A percentile compares a stretch with the other conserved stretches of the same genome.
phyloP scores from a whole-genome alignment of 352 stramenopile species.

The Phytophthora lateralis region DNA sequence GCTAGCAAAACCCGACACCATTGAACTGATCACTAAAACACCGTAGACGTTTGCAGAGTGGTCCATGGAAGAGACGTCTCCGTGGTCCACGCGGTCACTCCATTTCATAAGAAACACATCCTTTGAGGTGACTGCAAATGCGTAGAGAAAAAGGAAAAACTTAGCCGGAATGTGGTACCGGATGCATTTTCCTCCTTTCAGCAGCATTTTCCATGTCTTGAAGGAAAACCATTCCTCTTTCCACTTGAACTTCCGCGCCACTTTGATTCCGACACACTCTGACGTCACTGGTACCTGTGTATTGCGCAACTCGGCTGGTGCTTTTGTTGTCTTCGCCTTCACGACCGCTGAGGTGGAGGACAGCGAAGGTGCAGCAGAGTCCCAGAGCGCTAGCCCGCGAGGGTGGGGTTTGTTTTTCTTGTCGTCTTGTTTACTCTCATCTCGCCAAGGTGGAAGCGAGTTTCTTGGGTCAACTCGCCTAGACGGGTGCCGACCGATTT shows the following conservation, averaged over 20 bases:
- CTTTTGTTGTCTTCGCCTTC: conserved; percentile 12
- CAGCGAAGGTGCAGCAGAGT: conserved; percentile 15
- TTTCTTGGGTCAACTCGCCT: conserved; percentile 36
- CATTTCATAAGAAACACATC: conserved; percentile 48
- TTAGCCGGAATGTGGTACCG: conserved; percentile 31
- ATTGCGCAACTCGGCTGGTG: neutral
- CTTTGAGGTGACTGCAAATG: conserved; percentile 33
- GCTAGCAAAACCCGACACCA: conserved; percentile 37
- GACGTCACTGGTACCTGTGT: conserved; percentile 30
- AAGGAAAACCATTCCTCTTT: conserved; percentile 38
- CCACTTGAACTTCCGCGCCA: conserved; percentile 30
- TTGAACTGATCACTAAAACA: conserved; percentile 41
- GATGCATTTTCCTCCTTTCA: conserved; percentile 29
- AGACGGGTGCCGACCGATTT: conserved; percentile 26
- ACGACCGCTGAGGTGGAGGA: conserved; percentile 4
- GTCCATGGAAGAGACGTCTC: conserved; percentile 33
- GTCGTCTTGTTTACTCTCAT: conserved; percentile 1
- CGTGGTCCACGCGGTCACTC: conserved; percentile 37
- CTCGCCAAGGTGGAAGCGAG: conserved; percentile 38
- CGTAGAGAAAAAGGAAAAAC: conserved; percentile 40
- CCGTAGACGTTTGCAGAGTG: conserved; percentile 40
- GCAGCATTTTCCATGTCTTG: conserved; percentile 34
- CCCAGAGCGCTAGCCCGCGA: conserved; percentile 28
- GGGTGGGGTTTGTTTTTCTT: conserved; percentile 1
- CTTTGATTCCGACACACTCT: conserved; percentile 30